Evolutionary conservation across 2,329 filamentous ascomycete genomes (phyloP), one percentile per base, ranked within the genome.

Genomic region (Sodiomyces alkalinus): DNA sequence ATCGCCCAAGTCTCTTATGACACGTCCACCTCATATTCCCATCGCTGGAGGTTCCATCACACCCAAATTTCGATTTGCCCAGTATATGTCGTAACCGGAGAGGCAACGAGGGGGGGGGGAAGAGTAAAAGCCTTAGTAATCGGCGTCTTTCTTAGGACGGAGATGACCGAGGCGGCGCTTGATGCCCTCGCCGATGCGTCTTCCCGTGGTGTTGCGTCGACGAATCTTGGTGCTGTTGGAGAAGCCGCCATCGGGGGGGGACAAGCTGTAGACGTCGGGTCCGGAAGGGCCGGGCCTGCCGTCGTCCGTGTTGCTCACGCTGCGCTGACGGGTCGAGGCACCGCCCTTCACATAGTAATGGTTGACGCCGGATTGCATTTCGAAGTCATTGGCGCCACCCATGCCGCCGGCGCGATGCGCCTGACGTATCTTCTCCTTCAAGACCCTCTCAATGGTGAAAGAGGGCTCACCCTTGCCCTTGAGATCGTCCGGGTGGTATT

Each of bases 401-500:
- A n/a, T n/a, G 12, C 51, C 44, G 9, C 40, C 38, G 21, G 42
- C 42, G 32, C 45, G 45, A 13, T 42, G 41, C 27, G 15, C 39
- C 40, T 46, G 30, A 16, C 33, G 35, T 43, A 66, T 68, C 45
- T 70, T 62, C 16, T 68, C 64, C 47, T 79, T 80, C 14, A 74
- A 53, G 1, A 70, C 67, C 36, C 68, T 68, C 41, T 87, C 81
- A 19, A 78, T 63, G 6, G 72, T 69, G 53, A 68, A 90, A 3
- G 68, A 72, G 3, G 80, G 79, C 46, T 87, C 80, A 24, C 79
- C 79, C 52, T 90, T 83, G 43, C 81, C 82, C 51, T 87, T 86
- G 37, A 81, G 63, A 44, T 92, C 82, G 24, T 79, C 69, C 5
- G 77, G 74, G 31, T 71, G 68, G 49, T 92, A 90, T 40, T 68